Base-by-base conservation (phyloP, 1,284 basidiomycete genomes). In the Ceratobasidium sp. region DNA sequence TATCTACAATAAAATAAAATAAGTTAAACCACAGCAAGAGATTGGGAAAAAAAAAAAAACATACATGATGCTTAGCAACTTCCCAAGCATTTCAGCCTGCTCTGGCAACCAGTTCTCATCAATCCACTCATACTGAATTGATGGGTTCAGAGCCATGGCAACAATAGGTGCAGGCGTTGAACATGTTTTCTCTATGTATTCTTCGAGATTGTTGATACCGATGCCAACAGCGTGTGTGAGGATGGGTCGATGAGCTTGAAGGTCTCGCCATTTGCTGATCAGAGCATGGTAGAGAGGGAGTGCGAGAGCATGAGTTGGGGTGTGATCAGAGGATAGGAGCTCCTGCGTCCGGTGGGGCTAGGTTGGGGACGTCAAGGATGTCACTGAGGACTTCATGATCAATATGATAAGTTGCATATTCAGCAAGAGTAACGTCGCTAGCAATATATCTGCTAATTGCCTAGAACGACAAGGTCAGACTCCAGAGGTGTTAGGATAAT, bases 71-170 rank as follows among this genome's bases (percentile, higher is more conserved):
- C 21, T 54, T 28, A 12, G 71, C 48, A 21, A 54, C 33, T 21
- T 28, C 38, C n/a, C 46, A 18, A 9, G 66, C 38, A 12, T 44
- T 63, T 7, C 7, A 38, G 44, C 54, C 18, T 73, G 69, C 9
- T 7, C 40, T 2, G 33, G 12, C 2, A 40, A 30, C 73, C 73
- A 73, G 18, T 73, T 61, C 23, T 62, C 30, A 12, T 71, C 54
- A 23, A 73, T 73, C 66, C 69, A 73, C 11, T 42, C 23, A n/a
- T 53, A 51, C 18, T 54, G 21, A 5, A 51, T 53, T 3, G 69
- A 30, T n/a, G 73, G 73, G 63, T 73, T 73, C 28, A 73, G 69
- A 1, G 53, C 62, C 46, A 75, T 73, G 5, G 74, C 64, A 18
- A 75, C 25, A 16, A 61, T 54, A 33, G 63, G 62, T 2, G 56